Evolutionary conservation across 345 rosid genomes (phyloP).

Genomic region (Psidium guajava): DNA sequence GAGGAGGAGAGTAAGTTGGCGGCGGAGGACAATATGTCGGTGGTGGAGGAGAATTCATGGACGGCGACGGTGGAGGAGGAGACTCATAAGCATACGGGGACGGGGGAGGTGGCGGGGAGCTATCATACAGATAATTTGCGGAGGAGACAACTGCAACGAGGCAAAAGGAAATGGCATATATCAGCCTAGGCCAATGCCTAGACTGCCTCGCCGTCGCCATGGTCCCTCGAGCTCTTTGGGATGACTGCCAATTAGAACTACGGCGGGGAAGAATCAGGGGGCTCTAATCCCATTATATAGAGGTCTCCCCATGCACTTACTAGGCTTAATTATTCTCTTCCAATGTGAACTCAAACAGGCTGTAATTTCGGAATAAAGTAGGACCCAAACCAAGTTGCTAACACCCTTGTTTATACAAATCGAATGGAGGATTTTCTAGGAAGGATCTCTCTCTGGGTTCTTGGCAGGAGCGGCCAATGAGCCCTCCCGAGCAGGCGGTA

Average conservation of each 20-base stretch:
- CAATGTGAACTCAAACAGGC: not conserved
- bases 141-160: conserved; percentile 4
- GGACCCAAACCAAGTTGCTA: not conserved
- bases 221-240: not conserved
- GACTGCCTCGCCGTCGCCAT: not conserved
- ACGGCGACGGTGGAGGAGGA: not conserved
- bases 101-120: not conserved
- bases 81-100: not conserved
- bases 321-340: not conserved
- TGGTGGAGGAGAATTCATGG: not conserved
- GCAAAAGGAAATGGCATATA: conserved; percentile 8
- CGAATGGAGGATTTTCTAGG: not conserved
- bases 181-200: conserved; percentile 2
- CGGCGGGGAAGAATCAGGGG: not conserved
- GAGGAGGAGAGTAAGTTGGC: not conserved
- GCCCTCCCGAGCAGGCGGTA: not conserved
- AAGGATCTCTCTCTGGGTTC: not conserved
- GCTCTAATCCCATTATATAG: not conserved
- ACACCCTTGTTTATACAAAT: not conserved
- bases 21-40: not conserved
- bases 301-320: not conserved
- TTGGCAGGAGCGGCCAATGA: not conserved
- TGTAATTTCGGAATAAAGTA: not conserved
- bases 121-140: not conserved
- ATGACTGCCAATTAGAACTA: not conserved